phyloP scores from a whole-genome alignment of 192 early-diverging fungal genomes.

The Hyaloraphidium curvatum region DNA sequence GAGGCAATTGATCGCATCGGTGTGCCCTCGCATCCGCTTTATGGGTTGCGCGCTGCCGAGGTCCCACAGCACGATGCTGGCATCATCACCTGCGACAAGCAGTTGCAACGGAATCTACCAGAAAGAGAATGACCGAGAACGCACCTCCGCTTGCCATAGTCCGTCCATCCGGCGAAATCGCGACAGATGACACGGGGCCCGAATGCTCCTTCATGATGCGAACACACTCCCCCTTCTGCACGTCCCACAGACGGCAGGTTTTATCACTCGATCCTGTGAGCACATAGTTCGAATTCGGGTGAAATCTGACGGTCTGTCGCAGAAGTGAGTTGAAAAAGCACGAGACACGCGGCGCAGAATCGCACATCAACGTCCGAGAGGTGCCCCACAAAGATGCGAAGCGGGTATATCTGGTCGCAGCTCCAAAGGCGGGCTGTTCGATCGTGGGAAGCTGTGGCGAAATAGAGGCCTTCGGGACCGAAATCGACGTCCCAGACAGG shows the following conservation, averaged over 20 bases:
- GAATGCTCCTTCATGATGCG: constrained; percentile 77
- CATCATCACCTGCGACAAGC: constrained; percentile 42
- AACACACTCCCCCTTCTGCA: constrained; percentile 73
- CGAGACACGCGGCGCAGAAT: constrained; percentile 6
- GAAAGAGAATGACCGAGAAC: constrained; percentile 9
- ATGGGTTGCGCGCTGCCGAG: constrained; percentile 61
- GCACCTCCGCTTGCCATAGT: constrained; percentile 73
- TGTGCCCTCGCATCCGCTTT: constrained; percentile 71
- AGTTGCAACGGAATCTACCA: neutral
- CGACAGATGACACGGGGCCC: constrained; percentile 61
- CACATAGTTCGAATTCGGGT: constrained; percentile 89
- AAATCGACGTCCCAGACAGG: constrained; percentile 95
- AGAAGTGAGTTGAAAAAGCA: neutral
- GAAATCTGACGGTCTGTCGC: constrained; percentile 69
- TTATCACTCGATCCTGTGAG: constrained; percentile 81
- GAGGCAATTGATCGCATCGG: constrained; percentile 61
- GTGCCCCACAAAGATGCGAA: constrained; percentile 96
- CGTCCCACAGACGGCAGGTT: constrained; percentile 78
- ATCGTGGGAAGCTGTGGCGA: constrained; percentile 91
- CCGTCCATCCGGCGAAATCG: constrained; percentile 81
- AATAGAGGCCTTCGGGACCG: constrained; percentile 80
- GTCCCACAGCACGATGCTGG: constrained; percentile 76
- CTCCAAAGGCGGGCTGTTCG: constrained; percentile 90
- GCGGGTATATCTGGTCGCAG: constrained; percentile 84
- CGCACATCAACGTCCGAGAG: constrained; percentile 86